Conservation (phyloP, 495 filamentous ascomycete species). For the Clohesyomyces aquaticus region DNA sequence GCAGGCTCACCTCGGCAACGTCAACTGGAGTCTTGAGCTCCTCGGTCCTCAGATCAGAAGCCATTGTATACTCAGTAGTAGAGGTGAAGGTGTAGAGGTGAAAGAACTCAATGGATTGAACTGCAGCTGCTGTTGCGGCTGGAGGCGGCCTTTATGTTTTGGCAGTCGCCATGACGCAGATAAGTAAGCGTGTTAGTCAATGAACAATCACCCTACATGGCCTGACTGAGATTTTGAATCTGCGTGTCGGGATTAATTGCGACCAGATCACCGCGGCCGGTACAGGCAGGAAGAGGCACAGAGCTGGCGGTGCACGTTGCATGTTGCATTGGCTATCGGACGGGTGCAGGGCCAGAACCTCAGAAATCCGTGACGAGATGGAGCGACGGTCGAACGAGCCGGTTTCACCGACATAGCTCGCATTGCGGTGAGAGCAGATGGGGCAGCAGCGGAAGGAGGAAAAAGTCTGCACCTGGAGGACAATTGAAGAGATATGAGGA, state of each 20-base stretch:
- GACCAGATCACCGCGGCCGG: neutral
- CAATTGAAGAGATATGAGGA: neutral
- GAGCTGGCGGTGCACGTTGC: neutral
- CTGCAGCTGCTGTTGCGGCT: neutral
- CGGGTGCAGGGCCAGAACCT: neutral
- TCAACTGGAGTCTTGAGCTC: slow-evolving; percentile 61
- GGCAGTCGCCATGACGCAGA: slow-evolving; percentile 7
- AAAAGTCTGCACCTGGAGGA: neutral
- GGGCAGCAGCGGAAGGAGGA: neutral
- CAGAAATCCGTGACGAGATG: neutral
- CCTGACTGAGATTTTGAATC: slow-evolving; percentile 23
- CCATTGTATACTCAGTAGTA: slow-evolving; percentile 43
- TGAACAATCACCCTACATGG: slow-evolving; percentile 31
- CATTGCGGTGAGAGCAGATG: neutral
- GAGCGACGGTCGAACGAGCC: neutral
- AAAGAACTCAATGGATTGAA: slow-evolving; percentile 5
- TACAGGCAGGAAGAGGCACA: neutral
- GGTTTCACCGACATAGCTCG: neutral
- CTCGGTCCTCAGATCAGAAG: slow-evolving; percentile 57
- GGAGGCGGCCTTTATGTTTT: slow-evolving; percentile 13
- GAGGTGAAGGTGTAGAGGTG: slow-evolving; percentile 1
- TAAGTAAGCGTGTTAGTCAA: slow-evolving; percentile 9
- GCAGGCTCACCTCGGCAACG: slow-evolving; percentile 51
- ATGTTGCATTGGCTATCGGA: neutral
- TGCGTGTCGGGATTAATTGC: neutral